Evolutionary conservation across 352 stramenopile genomes (phyloP).

Genomic region (Phytopythium mirpurense): DNA sequence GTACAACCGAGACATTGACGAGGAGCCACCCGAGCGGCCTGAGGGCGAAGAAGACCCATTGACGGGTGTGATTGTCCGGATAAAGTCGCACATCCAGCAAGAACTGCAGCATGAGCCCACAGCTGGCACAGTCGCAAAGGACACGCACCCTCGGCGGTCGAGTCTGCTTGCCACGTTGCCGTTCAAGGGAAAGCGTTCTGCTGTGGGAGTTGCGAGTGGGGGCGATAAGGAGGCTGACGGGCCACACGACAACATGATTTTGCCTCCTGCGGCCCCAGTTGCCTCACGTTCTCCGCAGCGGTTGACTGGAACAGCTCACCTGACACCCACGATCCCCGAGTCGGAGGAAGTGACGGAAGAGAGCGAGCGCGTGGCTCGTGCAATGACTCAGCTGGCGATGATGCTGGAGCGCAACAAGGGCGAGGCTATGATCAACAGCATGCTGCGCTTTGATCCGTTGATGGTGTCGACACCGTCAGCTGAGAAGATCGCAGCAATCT

Average conservation of each 20-base stretch:
- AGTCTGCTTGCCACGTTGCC: slow-evolving; percentile 12
- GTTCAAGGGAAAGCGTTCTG: slow-evolving; percentile 6
- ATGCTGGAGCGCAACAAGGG: slow-evolving; percentile 42
- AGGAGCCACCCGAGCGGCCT: slow-evolving; percentile 22
- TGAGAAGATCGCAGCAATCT: slow-evolving; percentile 36
- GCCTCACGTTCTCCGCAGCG: background rate
- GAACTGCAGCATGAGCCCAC: slow-evolving; percentile 7
- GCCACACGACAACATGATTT: background rate
- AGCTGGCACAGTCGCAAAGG: background rate
- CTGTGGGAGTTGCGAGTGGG: background rate
- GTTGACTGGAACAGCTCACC: background rate
- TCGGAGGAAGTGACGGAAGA: background rate
- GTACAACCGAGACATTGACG: slow-evolving; percentile 48
- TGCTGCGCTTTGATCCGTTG: slow-evolving; percentile 58
- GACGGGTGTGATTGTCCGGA: slow-evolving; percentile 32
- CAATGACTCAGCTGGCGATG: slow-evolving; percentile 31
- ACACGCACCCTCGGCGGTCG: slow-evolving; percentile 2
- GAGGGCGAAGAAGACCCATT: slow-evolving; percentile 25
- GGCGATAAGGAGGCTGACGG: background rate
- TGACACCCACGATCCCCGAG: background rate
- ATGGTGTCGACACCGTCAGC: slow-evolving; percentile 27
- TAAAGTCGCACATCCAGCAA: slow-evolving; percentile 41
- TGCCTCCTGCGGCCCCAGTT: slow-evolving; percentile 2
- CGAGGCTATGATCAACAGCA: slow-evolving; percentile 40
- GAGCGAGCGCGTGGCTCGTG: slow-evolving; percentile 16